A percentile compares a stretch with the other conserved stretches of the same genome.
Conservation (phyloP, 2,329 filamentous ascomycete species). For the Tolypocladium album region DNA sequence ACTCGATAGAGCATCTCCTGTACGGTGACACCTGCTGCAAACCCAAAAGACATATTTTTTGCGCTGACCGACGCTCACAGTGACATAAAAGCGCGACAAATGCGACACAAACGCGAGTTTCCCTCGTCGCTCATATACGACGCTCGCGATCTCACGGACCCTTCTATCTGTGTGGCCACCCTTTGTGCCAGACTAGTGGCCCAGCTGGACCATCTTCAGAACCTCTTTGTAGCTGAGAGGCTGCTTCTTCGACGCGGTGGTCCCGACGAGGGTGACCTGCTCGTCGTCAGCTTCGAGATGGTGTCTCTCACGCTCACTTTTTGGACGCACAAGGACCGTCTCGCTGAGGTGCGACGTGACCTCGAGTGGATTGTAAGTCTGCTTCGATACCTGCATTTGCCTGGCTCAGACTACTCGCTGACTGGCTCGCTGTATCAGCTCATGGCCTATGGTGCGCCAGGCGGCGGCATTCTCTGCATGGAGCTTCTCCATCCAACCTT, state of each 20-base stretch:
- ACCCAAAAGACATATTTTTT: too few relatives aligned
- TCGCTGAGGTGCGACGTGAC: conserved; percentile 25
- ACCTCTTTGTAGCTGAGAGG: conserved; percentile 46
- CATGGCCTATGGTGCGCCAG: conserved; percentile 35
- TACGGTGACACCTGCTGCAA: background rate
- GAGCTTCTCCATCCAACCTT: conserved; percentile 31
- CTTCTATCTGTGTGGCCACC: conserved; percentile 25
- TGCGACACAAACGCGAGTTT: conserved; percentile 2
- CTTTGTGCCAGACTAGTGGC: conserved; percentile 35
- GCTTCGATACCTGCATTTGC: too few relatives aligned
- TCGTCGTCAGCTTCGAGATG: conserved; percentile 34
- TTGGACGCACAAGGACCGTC: conserved; percentile 34
- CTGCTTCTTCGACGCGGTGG: conserved; percentile 33
- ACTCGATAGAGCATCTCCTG: background rate
- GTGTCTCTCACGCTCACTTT: conserved; percentile 30
- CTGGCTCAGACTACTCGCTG: background rate
- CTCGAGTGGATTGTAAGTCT: conserved; percentile 29
- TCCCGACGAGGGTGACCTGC: conserved; percentile 23
- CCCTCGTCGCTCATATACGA: conserved; percentile 2
- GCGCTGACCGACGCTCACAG: background rate
- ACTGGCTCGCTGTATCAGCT: conserved; percentile 7
- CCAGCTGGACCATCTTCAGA: conserved; percentile 39
- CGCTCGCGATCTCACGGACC: conserved; percentile 30
- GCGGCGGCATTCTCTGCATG: conserved; percentile 34
- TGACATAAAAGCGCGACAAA: background rate